Base-by-base conservation (phyloP, 768 basidiomycete species). In the Collybia sp. region DNA sequence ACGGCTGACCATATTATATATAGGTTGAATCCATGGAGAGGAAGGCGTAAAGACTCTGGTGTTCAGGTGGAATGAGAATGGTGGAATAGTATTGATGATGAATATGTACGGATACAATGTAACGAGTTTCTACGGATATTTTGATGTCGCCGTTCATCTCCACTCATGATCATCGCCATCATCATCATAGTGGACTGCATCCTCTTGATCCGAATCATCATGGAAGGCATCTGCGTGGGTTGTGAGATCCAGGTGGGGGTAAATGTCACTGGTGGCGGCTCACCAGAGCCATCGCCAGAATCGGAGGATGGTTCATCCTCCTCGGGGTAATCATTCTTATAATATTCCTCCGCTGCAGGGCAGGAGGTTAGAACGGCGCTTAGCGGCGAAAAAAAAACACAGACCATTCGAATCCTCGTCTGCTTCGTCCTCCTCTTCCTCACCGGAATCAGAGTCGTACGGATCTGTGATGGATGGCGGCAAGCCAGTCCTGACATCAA, bases 351-450 rank as follows among this genome's bases (percentile, higher is more conserved):
- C 13, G 83, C 88, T 89, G 54, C 5, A 43, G 40, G 35, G 17
- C 40, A 30, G 12, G 5, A 40, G 34, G 49, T 40, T 46, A 25
- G 38, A 35, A 31, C 44, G 31, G 37, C 12, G 12, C 40, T n/a
- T 20, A 15, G 18, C 9, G 15, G 1, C 36, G 16, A 15, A 50
- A 31, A 20, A 9, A 32, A 39, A 3, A 16, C 10, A 59, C 65
- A 33, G 38, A 87, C 88, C 85, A 62, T 91, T 91, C 0, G 88
- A 91, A 54, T 91, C 89, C 53, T 91, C 89, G 49, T 90, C 87
- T 2, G 78, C 88, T 52, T 86, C 83, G 46, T 87, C 88, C 50
- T 80, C 83, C 53, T 73, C 72, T 53, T 84, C 83, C 0, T 77
- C 80, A 34, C 82, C 83, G 16, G 82, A 83, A 9, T 75, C 69